These are phyloP conservation scores for Wickerhamiella infanticola DNA, from an alignment of 1,139 yeast genomes.

Conservation along the genomic window DNA sequence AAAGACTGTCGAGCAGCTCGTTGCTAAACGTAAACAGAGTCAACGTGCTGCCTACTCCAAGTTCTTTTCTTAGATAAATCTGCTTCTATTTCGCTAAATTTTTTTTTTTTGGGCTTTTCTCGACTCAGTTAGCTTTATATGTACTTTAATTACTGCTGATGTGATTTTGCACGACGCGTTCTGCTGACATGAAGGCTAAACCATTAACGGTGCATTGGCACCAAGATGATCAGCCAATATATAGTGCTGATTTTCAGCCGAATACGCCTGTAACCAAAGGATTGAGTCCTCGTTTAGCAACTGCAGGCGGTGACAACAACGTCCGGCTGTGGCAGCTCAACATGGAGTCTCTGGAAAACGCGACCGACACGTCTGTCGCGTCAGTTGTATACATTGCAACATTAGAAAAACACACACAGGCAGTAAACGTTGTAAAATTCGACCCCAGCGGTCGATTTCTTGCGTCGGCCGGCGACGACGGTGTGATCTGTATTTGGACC, in stretches of 20 bases:
- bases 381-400: constrained; percentile 41
- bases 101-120: too few species aligned
- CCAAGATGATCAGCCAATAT: constrained; percentile 35
- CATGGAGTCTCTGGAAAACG: constrained; percentile 10
- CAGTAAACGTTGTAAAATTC: constrained; percentile 82
- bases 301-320: constrained; percentile 92
- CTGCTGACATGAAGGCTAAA: constrained; percentile 9
- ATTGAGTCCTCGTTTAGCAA: constrained; percentile 33
- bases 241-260: constrained; percentile 69
- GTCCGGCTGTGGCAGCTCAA: constrained; percentile 45
- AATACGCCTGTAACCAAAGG: constrained; percentile 31
- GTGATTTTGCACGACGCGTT: not conserved
- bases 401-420: constrained; percentile 76
- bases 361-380: constrained; percentile 2
- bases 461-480: constrained; percentile 95
- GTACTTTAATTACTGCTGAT: too few species aligned
- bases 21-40: constrained; percentile 43
- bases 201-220: constrained; percentile 17
- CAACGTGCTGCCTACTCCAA: constrained; percentile 78
- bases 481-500: constrained; percentile 69
- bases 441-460: constrained; percentile 41
- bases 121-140: too few species aligned
- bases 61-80: constrained; percentile 33
- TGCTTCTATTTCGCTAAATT: too few species aligned
- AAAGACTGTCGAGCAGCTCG: constrained; percentile 38